These are phyloP conservation scores for Tuber umbilicatum DNA, from an alignment of 495 filamentous ascomycete genomes.

Conservation along the genomic window DNA sequence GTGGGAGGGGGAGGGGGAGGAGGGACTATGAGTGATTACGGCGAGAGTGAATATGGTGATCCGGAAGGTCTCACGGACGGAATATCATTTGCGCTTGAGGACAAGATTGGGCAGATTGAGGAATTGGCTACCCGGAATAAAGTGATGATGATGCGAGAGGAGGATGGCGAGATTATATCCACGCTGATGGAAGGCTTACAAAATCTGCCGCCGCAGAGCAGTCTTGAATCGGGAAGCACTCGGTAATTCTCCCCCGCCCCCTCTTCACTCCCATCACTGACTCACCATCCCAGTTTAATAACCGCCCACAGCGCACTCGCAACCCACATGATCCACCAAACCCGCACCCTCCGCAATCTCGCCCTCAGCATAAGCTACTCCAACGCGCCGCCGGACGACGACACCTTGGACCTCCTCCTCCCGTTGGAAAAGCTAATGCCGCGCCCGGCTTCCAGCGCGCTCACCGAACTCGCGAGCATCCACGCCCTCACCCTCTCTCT, in stretches of 20 bases:
- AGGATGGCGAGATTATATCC: slow-evolving; percentile 25
- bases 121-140: slow-evolving; percentile 27
- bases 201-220: slow-evolving; percentile 72
- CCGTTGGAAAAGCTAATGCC: slow-evolving; percentile 52
- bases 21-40: slow-evolving; percentile 50
- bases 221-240: slow-evolving; percentile 28
- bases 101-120: slow-evolving; percentile 42
- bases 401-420: slow-evolving; percentile 51
- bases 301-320: slow-evolving; percentile 81
- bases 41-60: slow-evolving; percentile 57
- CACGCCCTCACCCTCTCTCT: slow-evolving; percentile 68
- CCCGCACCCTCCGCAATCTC: slow-evolving; percentile 71
- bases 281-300: slow-evolving; percentile 58
- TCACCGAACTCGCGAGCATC: slow-evolving; percentile 50
- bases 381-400: slow-evolving; percentile 49
- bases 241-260: slow-evolving; percentile 30
- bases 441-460: slow-evolving; percentile 39
- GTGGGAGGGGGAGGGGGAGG: slow-evolving; percentile 9
- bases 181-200: slow-evolving; percentile 61
- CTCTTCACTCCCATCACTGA: slow-evolving; percentile 10
- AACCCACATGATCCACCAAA: slow-evolving; percentile 77
- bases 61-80: slow-evolving; percentile 22
- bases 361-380: slow-evolving; percentile 55
- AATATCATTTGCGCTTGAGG: slow-evolving; percentile 32
- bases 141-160: slow-evolving; percentile 25